These are phyloP conservation scores for Fusarium begoniae DNA, from an alignment of 2,329 filamentous ascomycete species.

Conservation along the genomic window DNA sequence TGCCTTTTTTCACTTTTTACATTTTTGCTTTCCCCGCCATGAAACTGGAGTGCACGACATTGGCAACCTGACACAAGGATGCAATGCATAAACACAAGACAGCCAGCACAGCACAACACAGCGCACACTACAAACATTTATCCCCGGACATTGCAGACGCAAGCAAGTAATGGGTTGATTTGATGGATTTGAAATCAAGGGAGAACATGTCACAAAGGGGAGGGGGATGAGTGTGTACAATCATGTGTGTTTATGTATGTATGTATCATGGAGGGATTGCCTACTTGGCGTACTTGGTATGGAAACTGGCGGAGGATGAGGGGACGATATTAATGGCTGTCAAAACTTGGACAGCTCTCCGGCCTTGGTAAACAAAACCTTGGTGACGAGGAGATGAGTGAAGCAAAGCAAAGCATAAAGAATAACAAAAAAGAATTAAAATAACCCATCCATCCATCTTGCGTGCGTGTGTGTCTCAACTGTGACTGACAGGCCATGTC, in stretches of 20 bases:
- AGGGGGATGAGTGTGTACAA: slow-evolving; percentile 34
- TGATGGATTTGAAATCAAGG: slow-evolving; percentile 17
- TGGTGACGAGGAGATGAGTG: slow-evolving; percentile 31
- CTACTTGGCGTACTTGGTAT: slow-evolving; percentile 1
- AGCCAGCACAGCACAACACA: neutral
- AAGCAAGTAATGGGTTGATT: slow-evolving; percentile 23
- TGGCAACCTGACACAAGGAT: slow-evolving; percentile 13
- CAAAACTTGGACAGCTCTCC: slow-evolving; percentile 34
- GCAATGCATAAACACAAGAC: slow-evolving; percentile 13
- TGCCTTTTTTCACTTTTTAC: slow-evolving; percentile 20
- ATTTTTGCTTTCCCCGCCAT: slow-evolving; percentile 17
- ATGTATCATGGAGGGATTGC: neutral
- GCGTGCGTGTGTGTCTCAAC: neutral
- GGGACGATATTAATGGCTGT: slow-evolving; percentile 33
- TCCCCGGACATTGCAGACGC: slow-evolving; percentile 24
- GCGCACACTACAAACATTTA: slow-evolving; percentile 14
- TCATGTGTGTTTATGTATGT: slow-evolving; percentile 26
- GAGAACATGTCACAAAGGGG: slow-evolving; percentile 25
- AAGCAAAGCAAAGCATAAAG: neutral
- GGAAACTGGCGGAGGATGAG: slow-evolving; percentile 24
- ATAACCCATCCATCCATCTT: neutral
- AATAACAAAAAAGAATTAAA: slow-evolving; percentile 26
- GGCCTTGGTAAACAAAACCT: slow-evolving; percentile 19
- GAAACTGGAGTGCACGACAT: slow-evolving; percentile 12
- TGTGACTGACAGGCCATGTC: slow-evolving; percentile 11